These are phyloP conservation scores for Phallus indusiatus DNA, from an alignment of 768 basidiomycete species.

Conservation along the genomic window DNA sequence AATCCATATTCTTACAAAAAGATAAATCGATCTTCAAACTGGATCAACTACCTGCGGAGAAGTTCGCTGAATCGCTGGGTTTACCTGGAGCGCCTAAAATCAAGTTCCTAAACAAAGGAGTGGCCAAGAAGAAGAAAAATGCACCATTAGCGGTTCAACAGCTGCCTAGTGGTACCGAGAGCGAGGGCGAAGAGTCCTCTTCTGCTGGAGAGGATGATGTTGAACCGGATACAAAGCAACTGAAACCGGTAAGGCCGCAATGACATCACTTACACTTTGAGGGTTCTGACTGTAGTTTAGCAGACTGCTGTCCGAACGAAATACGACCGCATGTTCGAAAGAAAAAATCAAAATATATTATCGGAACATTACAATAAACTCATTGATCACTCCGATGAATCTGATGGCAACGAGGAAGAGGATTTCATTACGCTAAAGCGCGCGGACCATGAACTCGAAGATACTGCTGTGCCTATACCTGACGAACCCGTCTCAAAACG, in stretches of 20 bases:
- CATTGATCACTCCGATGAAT: conserved; percentile 51
- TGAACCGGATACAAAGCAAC: conserved; percentile 22
- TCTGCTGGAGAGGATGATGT: conserved; percentile 19
- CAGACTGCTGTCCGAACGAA: conserved; percentile 61
- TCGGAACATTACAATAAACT: conserved; percentile 87
- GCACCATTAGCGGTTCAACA: conserved; percentile 37
- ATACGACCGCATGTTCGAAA: conserved; percentile 96
- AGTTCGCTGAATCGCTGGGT: conserved; percentile 83
- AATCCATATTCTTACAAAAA: conserved; percentile 87
- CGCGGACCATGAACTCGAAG: conserved; percentile 67
- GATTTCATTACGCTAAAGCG: conserved; percentile 94
- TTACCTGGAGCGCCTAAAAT: conserved; percentile 93
- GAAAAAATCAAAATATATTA: conserved; percentile 89
- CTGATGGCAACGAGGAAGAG: conserved; percentile 42
- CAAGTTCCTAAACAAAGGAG: conserved; percentile 66
- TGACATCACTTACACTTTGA: too few relatives aligned
- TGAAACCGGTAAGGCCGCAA: background rate
- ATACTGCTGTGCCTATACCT: conserved; percentile 25
- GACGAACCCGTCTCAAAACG: conserved; percentile 70
- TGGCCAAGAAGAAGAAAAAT: conserved; percentile 72
- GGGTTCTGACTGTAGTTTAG: too few relatives aligned
- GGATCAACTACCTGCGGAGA: conserved; percentile 68
- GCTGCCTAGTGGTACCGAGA: conserved; percentile 13
- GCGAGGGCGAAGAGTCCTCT: conserved; percentile 12
- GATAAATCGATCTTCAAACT: conserved; percentile 91